Evolutionary conservation across 805 yeast species (phyloP).

Genomic region (Schizosaccharomyces pombe): DNA sequence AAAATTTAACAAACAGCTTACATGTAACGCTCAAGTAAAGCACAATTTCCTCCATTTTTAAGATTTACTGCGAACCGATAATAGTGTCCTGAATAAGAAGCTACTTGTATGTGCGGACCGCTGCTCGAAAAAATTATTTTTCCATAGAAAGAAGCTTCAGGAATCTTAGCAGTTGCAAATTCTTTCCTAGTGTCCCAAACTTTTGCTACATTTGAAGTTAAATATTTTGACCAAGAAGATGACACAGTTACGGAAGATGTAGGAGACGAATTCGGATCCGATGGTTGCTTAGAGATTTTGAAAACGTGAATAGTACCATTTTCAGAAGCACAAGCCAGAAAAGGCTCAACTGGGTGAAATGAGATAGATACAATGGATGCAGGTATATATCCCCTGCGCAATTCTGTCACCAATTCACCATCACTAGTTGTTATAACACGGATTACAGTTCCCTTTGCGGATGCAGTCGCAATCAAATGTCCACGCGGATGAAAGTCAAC

Average conservation of each 20-base stretch:
- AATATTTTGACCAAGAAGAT: background rate
- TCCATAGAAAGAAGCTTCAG: background rate
- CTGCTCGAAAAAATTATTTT: background rate
- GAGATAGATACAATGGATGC: background rate
- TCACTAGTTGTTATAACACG: conserved; percentile 31
- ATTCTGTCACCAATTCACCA: background rate
- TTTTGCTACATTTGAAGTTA: background rate
- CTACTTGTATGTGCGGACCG: background rate
- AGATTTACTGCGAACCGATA: background rate
- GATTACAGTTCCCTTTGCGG: conserved; percentile 72
- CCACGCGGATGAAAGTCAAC: conserved; percentile 58
- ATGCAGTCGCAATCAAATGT: conserved; percentile 61
- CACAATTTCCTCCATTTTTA: background rate
- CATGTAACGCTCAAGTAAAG: background rate
- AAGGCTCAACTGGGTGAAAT: background rate
- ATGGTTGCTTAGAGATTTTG: background rate
- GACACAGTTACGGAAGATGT: background rate
- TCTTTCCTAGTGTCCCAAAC: background rate
- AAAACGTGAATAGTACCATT: background rate
- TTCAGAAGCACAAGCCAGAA: background rate
- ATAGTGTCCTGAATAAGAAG: background rate
- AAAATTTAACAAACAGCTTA: background rate
- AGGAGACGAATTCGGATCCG: background rate
- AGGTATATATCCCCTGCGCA: background rate
- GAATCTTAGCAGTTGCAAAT: background rate